Conservation (phyloP, 2,329 filamentous ascomycete species). For the Setomelanomma holmii region DNA sequence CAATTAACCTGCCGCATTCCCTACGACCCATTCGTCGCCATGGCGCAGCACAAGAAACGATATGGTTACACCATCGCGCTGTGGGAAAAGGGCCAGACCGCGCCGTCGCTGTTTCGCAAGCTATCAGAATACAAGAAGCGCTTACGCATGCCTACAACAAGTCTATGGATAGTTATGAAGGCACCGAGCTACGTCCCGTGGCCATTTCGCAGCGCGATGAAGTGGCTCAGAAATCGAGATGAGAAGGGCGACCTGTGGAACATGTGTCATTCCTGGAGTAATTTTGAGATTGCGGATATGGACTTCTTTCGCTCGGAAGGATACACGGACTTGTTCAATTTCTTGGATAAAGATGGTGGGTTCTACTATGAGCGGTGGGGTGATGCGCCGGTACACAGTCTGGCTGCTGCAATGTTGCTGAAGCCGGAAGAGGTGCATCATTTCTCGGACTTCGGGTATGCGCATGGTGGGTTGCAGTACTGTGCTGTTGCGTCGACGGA, state of each 20-base stretch:
- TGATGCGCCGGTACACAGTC: slow-evolving; percentile 92
- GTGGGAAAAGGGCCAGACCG: slow-evolving; percentile 88
- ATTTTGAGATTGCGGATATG: slow-evolving; percentile 95
- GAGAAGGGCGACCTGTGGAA: slow-evolving; percentile 84
- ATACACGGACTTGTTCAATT: slow-evolving; percentile 93
- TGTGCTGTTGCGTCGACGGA: slow-evolving; percentile 13
- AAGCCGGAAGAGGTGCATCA: slow-evolving; percentile 87
- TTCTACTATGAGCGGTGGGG: slow-evolving; percentile 67
- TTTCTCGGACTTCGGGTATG: slow-evolving; percentile 98
- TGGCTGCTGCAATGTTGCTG: slow-evolving; percentile 87
- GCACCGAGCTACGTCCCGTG: slow-evolving; percentile 18
- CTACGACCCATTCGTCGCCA: slow-evolving; percentile 95
- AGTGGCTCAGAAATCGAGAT: slow-evolving; percentile 63
- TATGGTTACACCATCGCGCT: slow-evolving; percentile 97
- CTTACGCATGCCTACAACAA: slow-evolving; percentile 10
- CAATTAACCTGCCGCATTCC: slow-evolving; percentile 98
- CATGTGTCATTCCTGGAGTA: slow-evolving; percentile 97
- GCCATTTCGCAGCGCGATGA: slow-evolving; percentile 18
- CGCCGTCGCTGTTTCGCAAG: slow-evolving; percentile 62
- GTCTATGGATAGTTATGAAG: slow-evolving; percentile 24
- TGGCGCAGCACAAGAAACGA: slow-evolving; percentile 94
- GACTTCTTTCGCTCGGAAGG: slow-evolving; percentile 84
- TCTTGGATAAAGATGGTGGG: slow-evolving; percentile 58
- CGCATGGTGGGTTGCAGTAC: slow-evolving; percentile 48
- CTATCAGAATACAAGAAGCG: slow-evolving; percentile 16